Conservation (phyloP, 164 flowering plant species). For the Nymphaea colorata region DNA sequence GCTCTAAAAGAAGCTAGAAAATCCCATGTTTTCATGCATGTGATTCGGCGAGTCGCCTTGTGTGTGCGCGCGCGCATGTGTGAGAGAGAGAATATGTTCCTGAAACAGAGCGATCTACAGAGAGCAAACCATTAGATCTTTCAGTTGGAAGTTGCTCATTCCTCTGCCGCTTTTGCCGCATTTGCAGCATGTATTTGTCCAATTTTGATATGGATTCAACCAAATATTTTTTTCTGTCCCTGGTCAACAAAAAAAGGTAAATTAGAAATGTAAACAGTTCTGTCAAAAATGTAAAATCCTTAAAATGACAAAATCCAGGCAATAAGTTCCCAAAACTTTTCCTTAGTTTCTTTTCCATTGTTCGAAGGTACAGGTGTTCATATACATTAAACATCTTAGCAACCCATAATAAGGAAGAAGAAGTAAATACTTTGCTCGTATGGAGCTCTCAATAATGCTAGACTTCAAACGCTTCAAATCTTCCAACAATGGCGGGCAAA, state of each 20-base stretch:
- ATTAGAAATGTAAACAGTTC: neutral
- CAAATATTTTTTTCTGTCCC: constrained; percentile 49
- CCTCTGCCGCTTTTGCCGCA: constrained; percentile 46
- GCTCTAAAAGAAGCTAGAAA: too few species aligned
- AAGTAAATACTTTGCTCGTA: constrained; percentile 24
- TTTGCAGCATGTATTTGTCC: constrained; percentile 32
- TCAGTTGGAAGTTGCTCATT: constrained; percentile 31
- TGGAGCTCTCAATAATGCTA: constrained; percentile 33
- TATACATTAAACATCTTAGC: neutral
- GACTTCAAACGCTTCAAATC: constrained; percentile 51
- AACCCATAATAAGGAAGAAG: constrained; percentile 7
- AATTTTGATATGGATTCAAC: constrained; percentile 44
- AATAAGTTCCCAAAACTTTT: neutral
- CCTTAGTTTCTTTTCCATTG: neutral
- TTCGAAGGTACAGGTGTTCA: neutral
- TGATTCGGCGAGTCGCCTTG: too few species aligned
- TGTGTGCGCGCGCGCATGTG: too few species aligned
- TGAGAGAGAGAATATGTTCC: constrained; percentile 25
- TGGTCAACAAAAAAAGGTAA: constrained; percentile 18
- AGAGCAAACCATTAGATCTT: constrained; percentile 23
- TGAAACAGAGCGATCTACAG: neutral
- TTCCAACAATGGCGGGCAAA: constrained; percentile 30
- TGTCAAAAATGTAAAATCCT: neutral
- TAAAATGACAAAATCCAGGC: neutral
- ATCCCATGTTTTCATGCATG: too few species aligned